phyloP scores from a whole-genome alignment of 331 rosid genomes.

The Quercus tomentella region DNA sequence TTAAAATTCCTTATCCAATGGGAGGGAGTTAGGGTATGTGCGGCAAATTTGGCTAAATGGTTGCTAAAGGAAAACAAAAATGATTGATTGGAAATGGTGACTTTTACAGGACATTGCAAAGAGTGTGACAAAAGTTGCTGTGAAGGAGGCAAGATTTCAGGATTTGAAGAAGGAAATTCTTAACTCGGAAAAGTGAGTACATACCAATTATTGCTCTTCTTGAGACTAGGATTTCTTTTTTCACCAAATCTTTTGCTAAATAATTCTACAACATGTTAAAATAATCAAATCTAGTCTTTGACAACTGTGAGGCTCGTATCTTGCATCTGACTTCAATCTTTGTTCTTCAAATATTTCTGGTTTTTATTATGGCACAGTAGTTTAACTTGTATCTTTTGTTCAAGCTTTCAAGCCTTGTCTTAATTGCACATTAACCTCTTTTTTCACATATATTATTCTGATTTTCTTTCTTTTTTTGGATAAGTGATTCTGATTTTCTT shows the following conservation, averaged over 20 bases:
- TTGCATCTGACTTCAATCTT: not conserved
- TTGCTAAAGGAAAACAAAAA: not conserved
- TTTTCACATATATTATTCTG: not conserved
- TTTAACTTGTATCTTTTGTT: not conserved
- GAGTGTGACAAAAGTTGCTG: constrained; percentile 82
- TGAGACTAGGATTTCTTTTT: not conserved
- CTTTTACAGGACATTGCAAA: constrained; percentile 69
- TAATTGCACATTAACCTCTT: constrained; percentile 10
- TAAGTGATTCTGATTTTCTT: not conserved
- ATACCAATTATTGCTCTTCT: not conserved
- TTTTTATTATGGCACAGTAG: not conserved
- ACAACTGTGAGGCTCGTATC: not conserved
- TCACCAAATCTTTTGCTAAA: not conserved
- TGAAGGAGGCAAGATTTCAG: constrained; percentile 83
- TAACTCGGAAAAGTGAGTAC: constrained; percentile 85
- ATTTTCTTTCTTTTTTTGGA: not conserved
- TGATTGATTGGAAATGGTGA: constrained; percentile 6
- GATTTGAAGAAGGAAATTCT: constrained; percentile 94
- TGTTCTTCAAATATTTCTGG: not conserved
- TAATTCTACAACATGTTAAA: not conserved
- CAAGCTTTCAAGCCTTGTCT: not conserved
- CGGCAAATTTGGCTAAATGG: not conserved
- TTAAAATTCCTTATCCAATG: not conserved
- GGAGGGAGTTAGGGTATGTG: not conserved
- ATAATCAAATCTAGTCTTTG: not conserved